Conservation (phyloP, 148 eudicot species). For the Cornus suecica region DNA sequence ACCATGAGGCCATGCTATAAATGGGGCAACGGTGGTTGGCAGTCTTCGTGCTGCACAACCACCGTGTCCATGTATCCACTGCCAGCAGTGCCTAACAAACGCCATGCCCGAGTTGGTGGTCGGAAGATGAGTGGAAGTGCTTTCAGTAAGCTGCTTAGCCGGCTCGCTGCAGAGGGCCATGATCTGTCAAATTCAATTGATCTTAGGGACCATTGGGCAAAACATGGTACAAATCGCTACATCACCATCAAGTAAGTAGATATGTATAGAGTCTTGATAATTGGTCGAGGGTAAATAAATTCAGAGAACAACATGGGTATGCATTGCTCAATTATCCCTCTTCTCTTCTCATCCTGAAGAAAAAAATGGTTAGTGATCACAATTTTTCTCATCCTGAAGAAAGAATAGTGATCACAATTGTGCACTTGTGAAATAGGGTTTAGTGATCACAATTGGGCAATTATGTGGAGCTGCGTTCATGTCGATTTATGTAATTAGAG, state of each 20-base stretch:
- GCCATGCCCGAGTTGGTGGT: slow-evolving; percentile 88
- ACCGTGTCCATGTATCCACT: slow-evolving; percentile 80
- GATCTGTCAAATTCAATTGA: slow-evolving; percentile 81
- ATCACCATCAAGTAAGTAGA: slow-evolving; percentile 85
- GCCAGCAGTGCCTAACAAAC: slow-evolving; percentile 78
- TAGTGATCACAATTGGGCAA: no score
- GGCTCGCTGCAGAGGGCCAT: slow-evolving; percentile 82
- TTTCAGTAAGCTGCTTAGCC: slow-evolving; percentile 71
- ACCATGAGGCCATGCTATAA: slow-evolving; percentile 80
- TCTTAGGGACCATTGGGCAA: slow-evolving; percentile 90
- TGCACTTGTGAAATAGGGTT: no score
- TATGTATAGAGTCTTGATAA: not conserved
- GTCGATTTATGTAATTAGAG: not conserved
- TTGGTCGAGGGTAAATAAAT: not conserved
- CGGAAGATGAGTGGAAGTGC: slow-evolving; percentile 98
- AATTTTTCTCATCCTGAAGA: not conserved
- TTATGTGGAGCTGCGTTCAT: not conserved
- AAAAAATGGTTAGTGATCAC: not conserved
- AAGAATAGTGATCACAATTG: not conserved
- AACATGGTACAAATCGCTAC: slow-evolving; percentile 95
- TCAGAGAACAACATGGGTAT: not conserved
- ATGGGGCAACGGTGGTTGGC: slow-evolving; percentile 99
- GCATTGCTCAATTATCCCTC: not conserved
- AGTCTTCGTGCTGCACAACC: slow-evolving; percentile 93
- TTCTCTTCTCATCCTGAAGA: no score